Evolutionary conservation across 352 stramenopile species (phyloP).

Genomic region (Phytophthora brassicae): DNA sequence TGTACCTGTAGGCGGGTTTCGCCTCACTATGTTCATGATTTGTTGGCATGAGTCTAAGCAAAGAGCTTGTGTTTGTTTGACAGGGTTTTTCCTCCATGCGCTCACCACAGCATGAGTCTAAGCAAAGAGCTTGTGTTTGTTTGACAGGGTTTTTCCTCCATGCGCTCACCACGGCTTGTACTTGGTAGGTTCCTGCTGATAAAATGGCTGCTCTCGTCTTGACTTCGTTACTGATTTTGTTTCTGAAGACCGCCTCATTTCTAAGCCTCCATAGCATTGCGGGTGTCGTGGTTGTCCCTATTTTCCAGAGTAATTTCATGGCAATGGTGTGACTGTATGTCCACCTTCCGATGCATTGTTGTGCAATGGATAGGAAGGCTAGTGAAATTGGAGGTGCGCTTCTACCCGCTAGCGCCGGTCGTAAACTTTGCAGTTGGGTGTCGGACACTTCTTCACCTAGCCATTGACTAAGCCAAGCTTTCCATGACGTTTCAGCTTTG

Average conservation of each 20-base stretch:
- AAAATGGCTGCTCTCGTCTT: neutral
- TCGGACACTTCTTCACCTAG: neutral
- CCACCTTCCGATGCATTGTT: neutral
- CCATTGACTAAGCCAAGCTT: neutral
- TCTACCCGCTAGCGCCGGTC: no score
- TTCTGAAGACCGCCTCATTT: no score
- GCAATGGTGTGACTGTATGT: neutral
- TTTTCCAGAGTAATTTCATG: neutral
- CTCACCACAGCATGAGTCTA: neutral
- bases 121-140: neutral
- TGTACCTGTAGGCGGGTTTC: no score
- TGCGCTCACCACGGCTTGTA: neutral
- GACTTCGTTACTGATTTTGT: no score
- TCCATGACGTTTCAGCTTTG: neutral
- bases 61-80: neutral
- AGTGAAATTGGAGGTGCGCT: no score
- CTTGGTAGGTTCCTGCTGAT: neutral
- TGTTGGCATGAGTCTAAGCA: neutral
- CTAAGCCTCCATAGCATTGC: neutral
- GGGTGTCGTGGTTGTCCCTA: no score
- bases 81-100: neutral
- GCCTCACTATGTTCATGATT: neutral
- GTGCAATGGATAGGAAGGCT: neutral
- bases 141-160: neutral
- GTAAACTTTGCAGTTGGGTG: neutral